Evolutionary conservation across 176 grass and related monocot species (phyloP), one percentile per base, ranked within the genome.

Genomic region (Melocanna baccifera): DNA sequence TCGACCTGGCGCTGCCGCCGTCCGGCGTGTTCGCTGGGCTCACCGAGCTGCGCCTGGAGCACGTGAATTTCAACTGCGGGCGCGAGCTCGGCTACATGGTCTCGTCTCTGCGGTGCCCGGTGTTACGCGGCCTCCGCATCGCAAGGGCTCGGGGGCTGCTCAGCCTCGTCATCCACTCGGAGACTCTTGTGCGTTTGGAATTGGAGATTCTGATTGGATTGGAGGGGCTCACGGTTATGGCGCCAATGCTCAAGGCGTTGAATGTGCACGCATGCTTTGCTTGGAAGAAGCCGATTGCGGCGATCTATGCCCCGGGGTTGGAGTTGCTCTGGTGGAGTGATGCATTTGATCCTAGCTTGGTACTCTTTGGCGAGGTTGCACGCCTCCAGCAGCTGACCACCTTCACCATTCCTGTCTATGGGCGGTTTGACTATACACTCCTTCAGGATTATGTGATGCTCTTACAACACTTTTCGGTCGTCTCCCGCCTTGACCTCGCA

Each of bases 371-470:
- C 7, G 43, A 51, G 0, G 28, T 67, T 29, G 0, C 28, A 11
- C n/a, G 34, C 46, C 45, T 53, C 7, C 78, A 52, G 46, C 30
- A 80, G 78, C 46, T 80, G 30, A 25, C 46, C 30, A 67, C 46
- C 78, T 80, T 80, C 78, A n/a, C 30, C 45, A 52, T 80, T 39
- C 78, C 29, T 53, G 78, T 80, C 65, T 67, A 52, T 67, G 62
- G 78, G 7, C 62, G 77, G 62, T 23, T 66, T 67, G 45, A 29
- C 64, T 51, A 23, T 34, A 12, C 28, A 67, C 43, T 52, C 62
- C 62, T 80, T 37, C 12, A 67, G 28, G 77, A 80, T 52, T 80
- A 37, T 16, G 61, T 50, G 18, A 52, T 67, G 62, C 46, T 80
- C 22, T 80, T 80, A 23, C 46, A 52, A 20, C 62, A 39, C 62